Base-by-base conservation (phyloP, 805 yeast genomes). In the Hanseniaspora guilliermondii region DNA sequence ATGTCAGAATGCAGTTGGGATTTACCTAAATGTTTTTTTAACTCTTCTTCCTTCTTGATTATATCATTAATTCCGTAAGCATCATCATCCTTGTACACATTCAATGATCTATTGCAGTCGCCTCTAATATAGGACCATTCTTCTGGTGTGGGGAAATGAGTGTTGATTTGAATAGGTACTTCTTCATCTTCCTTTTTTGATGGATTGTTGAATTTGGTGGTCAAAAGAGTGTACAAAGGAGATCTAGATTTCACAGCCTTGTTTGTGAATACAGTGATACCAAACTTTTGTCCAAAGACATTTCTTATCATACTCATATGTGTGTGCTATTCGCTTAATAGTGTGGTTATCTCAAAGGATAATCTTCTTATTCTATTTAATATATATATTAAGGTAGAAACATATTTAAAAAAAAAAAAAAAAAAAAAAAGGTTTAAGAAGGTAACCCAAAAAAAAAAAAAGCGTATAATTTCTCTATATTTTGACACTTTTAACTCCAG, bases 91-190 rank as follows among this genome's bases (percentile, higher is more conserved):
- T 52, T 44, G 24, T 17, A 52, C 4, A 52, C 49, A 16, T 52
- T 52, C 32, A 52, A 44, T 7, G 55, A 52, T 44, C 55, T 52
- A 38, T 52, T 52, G 25, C 55, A 52, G 19, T 37, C 39, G 5
- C 46, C 35, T 44, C 55, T 36, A 14, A 52, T 44, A 21, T 52
- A 52, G 16, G 30, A 25, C 55, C 55, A 52, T 30, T 52, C 55
- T 3, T 52, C 49, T 12, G 39, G 22, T 11, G 55, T 44, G 4
- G 55, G 55, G 40, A 44, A 52, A n/a, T 52, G 32, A 12, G 47
- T 52, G 33, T 52, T 42, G 17, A 52, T 37, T 16, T 52, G 37
- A 7, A 52, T 52, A 16, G 55, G 55, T 2, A 44, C 32, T 19
- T 16, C 41, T 9, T 44, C 47, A 6, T 52, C 55, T 19, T 44